Conservation (phyloP, 1,284 basidiomycete genomes). For the Ustilago curta region DNA sequence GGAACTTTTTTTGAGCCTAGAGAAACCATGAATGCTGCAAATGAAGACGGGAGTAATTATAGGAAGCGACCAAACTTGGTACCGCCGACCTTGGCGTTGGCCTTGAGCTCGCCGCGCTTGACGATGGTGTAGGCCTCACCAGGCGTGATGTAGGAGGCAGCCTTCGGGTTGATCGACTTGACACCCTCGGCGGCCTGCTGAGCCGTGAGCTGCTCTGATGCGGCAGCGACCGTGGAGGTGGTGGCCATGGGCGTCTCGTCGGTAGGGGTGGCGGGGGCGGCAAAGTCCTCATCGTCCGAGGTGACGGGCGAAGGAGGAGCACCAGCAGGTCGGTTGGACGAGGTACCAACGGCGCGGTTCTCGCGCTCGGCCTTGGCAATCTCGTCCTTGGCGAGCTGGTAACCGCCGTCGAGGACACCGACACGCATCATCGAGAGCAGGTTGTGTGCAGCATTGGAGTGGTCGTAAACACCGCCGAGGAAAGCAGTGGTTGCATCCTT, state of each 20-base stretch:
- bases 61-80: constrained; percentile 52
- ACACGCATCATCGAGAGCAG: constrained; percentile 68
- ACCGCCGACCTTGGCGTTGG: constrained; percentile 51
- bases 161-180: constrained; percentile 50
- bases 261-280: constrained; percentile 46
- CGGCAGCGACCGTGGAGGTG: constrained; percentile 42
- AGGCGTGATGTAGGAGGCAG: constrained; percentile 60
- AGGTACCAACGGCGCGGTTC: constrained; percentile 46
- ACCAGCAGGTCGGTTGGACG: constrained; percentile 45
- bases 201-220: constrained; percentile 49
- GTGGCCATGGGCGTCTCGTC: constrained; percentile 45
- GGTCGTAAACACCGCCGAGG: constrained; percentile 67
- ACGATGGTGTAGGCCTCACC: constrained; percentile 64
- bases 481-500: constrained; percentile 68
- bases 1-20: not conserved
- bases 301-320: constrained; percentile 56
- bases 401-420: constrained; percentile 67
- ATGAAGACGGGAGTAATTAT: constrained; percentile 10
- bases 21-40: constrained; percentile 21
- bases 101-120: constrained; percentile 55
- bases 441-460: constrained; percentile 68
- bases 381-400: constrained; percentile 63
- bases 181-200: constrained; percentile 41
- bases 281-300: constrained; percentile 55
- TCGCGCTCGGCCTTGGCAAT: constrained; percentile 45